These are phyloP conservation scores for Podospora anserina DNA, from an alignment of 495 filamentous ascomycete genomes.

Conservation along the genomic window DNA sequence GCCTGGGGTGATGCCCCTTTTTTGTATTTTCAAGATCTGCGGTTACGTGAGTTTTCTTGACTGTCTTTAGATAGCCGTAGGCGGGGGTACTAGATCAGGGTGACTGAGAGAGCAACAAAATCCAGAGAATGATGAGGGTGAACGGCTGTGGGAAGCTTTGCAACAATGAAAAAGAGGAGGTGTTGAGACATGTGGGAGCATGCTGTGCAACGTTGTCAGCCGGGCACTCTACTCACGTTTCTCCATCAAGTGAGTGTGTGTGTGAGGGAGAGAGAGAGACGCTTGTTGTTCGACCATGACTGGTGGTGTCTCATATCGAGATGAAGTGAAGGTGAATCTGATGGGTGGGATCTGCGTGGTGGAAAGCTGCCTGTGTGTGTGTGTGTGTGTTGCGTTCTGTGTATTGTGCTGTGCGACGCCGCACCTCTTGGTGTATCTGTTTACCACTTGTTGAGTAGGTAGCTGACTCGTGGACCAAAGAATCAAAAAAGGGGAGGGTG, in stretches of 20 bases:
- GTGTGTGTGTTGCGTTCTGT: neutral
- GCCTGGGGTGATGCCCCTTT: too few species aligned
- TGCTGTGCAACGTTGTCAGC: neutral
- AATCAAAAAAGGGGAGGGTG: neutral
- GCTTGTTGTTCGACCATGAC: too few species aligned
- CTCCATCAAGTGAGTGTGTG: neutral
- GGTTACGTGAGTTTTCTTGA: too few species aligned
- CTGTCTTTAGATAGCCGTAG: too few species aligned
- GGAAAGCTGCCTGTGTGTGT: too few species aligned
- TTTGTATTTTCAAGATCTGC: too few species aligned
- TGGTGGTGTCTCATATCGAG: too few species aligned
- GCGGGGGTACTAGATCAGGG: too few species aligned
- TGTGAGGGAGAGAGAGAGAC: too few species aligned
- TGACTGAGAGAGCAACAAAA: neutral
- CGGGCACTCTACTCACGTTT: neutral
- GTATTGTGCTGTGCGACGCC: neutral
- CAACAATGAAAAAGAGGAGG: constrained; percentile 9
- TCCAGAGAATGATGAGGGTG: neutral
- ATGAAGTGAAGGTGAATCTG: too few species aligned
- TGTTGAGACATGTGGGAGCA: constrained; percentile 10
- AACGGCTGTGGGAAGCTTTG: neutral
- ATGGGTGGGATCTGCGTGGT: too few species aligned
- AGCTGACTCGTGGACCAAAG: neutral
- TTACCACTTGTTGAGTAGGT: neutral
- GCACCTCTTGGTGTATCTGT: too few species aligned